Conservation (phyloP, 2,329 filamentous ascomycete species). For the Colletotrichum filicis region DNA sequence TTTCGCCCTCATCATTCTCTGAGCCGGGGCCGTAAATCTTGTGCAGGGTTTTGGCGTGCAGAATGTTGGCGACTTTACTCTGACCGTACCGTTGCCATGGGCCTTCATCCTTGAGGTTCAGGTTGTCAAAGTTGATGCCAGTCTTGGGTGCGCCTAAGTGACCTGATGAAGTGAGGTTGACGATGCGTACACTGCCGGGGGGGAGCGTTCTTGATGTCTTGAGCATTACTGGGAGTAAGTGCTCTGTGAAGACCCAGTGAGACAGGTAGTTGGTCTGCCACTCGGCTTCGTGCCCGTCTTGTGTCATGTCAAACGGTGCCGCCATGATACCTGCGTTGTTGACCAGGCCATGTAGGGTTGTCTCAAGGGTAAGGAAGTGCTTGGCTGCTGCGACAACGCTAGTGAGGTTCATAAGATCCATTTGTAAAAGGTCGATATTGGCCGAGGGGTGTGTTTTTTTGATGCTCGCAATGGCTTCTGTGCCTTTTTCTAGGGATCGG, state of each 20-base stretch:
- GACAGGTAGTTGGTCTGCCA: constrained; percentile 53
- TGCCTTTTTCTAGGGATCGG: constrained; percentile 48
- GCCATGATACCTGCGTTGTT: constrained; percentile 33
- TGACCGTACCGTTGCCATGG: constrained; percentile 52
- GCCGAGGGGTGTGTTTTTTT: constrained; percentile 44
- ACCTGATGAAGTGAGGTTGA: constrained; percentile 39
- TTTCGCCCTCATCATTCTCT: neutral
- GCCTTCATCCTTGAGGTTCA: constrained; percentile 14
- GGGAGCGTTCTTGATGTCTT: constrained; percentile 40
- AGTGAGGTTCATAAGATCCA: constrained; percentile 48
- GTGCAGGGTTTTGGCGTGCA: constrained; percentile 54
- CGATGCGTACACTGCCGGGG: constrained; percentile 34
- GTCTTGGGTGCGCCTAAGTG: constrained; percentile 34
- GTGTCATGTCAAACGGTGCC: constrained; percentile 44
- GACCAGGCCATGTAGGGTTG: constrained; percentile 44
- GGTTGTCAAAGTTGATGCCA: constrained; percentile 38
- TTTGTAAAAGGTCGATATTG: constrained; percentile 46
- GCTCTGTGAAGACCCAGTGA: constrained; percentile 53
- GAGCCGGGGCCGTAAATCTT: constrained; percentile 43
- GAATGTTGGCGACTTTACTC: constrained; percentile 59
- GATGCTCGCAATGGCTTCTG: constrained; percentile 45
- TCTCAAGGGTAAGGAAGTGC: constrained; percentile 42
- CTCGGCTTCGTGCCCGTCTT: constrained; percentile 50
- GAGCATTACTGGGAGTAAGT: constrained; percentile 49
- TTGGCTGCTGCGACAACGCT: constrained; percentile 49